Conservation (phyloP, 2,329 filamentous ascomycete genomes). For the Botryotinia convoluta region DNA sequence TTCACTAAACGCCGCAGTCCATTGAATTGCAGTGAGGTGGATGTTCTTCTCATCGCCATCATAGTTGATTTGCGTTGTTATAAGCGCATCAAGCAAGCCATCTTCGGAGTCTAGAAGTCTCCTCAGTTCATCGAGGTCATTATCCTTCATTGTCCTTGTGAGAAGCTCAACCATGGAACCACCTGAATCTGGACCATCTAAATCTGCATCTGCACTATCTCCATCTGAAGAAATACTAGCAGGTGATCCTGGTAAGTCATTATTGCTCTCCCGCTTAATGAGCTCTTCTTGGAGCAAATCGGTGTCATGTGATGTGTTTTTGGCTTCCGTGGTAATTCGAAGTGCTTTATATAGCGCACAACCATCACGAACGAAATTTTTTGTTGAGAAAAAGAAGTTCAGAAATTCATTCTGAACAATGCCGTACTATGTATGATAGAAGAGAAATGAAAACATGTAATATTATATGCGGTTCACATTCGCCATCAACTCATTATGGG, state of each 20-base stretch:
- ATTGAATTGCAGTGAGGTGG: not conserved
- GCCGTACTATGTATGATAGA: too few relatives aligned
- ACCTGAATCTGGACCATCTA: too few relatives aligned
- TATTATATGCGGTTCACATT: not conserved
- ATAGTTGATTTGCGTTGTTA: not conserved
- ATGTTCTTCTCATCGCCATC: fast-evolving
- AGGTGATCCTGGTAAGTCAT: not conserved
- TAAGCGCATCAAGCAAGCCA: not conserved
- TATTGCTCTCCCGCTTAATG: not conserved
- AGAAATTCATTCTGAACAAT: not conserved
- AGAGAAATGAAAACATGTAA: not conserved
- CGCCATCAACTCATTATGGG: not conserved
- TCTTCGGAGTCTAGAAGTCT: not conserved
- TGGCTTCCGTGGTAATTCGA: not conserved
- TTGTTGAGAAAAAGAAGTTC: not conserved
- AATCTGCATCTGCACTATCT: too few relatives aligned
- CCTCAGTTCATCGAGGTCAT: not conserved
- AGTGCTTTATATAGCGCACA: not conserved
- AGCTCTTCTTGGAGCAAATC: too few relatives aligned
- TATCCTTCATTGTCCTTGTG: not conserved
- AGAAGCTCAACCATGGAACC: not conserved
- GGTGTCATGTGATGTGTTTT: not conserved
- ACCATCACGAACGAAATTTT: not conserved
- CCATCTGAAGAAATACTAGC: not conserved
- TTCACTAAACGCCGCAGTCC: not conserved